Evolutionary conservation across 805 yeast genomes (phyloP), one percentile per base, ranked within the genome.

Genomic region (Kregervanrija fluxuum): DNA sequence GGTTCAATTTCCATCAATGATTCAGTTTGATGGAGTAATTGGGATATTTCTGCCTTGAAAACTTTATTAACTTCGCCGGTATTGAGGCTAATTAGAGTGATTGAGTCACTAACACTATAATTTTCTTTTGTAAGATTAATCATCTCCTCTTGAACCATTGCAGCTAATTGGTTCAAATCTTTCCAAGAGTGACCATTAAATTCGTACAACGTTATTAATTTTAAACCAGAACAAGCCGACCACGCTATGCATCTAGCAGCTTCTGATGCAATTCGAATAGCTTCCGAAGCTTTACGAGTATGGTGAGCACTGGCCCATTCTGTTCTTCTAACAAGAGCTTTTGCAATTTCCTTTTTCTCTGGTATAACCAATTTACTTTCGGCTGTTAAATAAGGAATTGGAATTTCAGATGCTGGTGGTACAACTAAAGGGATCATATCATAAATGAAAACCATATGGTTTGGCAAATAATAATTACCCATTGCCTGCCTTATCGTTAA

Each of bases 381-480:
- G 2, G 67, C 66, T 39, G 67, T 67, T 34, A 73, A 50, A 49
- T 62, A 71, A 0, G 77, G 75, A 33, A 58, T 60, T 2, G 77
- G 77, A 11, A 70, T 46, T 11, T 62, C 67, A 1, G 74, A 70
- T 16, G 77, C 76, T 15, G 67, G 65, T 3, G 60, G 57, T 3
- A 62, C 52, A 4, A 62, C 55, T 38, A 57, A 40, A 1, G 61
- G 59, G 17, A 48, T 52, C 46, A 62, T 46, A 38, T 65, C 60
- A 35, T 70, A 60, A 5, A 70, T 54, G 11, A 66, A 54, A 2
- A 60, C 55, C 8, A 69, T 43, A 30, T 66, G 56, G 2, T 45
- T 41, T 0, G 76, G 75, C 3, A 62, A 38, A 33, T 40, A 45
- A 16, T 45, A 51, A 11, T 49, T 42, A 5, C 52, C 54, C 11